Conservation (phyloP, 2,329 filamentous ascomycete genomes). For the Paraphaeosphaeria sporulosa region DNA sequence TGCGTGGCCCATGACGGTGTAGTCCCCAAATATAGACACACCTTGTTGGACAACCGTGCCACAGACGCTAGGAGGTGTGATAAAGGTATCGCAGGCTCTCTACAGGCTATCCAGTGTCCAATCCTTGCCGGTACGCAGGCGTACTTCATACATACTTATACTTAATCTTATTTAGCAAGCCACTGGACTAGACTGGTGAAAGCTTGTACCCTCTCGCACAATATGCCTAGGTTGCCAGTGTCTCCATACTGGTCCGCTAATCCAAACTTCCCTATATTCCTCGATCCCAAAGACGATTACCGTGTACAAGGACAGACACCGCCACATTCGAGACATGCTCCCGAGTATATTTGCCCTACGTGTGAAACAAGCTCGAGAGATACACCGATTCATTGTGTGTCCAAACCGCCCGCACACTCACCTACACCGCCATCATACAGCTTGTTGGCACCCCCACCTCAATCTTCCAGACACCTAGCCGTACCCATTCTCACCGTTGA, state of each 20-base stretch:
- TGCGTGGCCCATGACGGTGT: neutral
- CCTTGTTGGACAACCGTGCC: neutral
- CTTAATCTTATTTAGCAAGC: neutral
- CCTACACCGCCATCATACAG: conserved; percentile 17
- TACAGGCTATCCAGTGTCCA: neutral
- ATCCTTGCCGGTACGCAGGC: conserved; percentile 12
- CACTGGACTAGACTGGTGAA: conserved; percentile 12
- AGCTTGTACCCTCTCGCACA: neutral
- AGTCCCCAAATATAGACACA: conserved; percentile 5
- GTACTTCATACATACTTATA: neutral
- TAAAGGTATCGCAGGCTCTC: neutral
- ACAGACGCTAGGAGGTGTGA: neutral
- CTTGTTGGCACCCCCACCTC: no score
- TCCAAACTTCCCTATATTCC: conserved; percentile 19
- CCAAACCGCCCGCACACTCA: conserved; percentile 9
- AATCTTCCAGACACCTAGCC: no score
- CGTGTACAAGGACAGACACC: neutral
- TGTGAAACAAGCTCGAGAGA: conserved; percentile 19
- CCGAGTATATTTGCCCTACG: conserved; percentile 17
- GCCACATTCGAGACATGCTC: neutral
- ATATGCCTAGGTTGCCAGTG: conserved; percentile 13
- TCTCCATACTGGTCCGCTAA: conserved; percentile 13
- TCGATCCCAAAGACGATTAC: conserved; percentile 13
- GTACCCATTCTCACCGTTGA: conserved; percentile 15
- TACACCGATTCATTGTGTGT: conserved; percentile 20